These are phyloP conservation scores for Gillenia trifoliata DNA, from an alignment of 306 rosid species.

Conservation along the genomic window DNA sequence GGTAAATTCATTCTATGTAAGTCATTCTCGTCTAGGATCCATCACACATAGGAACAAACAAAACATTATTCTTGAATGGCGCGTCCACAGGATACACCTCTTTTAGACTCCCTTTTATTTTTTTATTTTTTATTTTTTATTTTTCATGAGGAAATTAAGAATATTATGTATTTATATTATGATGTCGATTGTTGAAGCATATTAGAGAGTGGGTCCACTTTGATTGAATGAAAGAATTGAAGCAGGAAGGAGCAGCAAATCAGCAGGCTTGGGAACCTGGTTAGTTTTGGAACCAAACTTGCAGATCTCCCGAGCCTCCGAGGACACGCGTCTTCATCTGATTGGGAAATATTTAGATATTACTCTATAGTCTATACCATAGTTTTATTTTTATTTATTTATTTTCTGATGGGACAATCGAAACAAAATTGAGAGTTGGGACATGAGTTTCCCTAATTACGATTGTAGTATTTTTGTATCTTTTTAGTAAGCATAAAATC, in stretches of 20 bases:
- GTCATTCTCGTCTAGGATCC: too few species aligned
- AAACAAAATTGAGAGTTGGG: background rate
- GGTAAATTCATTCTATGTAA: too few species aligned
- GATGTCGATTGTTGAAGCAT: slow-evolving; percentile 18
- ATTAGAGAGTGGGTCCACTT: slow-evolving; percentile 18
- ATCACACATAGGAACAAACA: background rate
- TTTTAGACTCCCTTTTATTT: background rate
- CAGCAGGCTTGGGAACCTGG: slow-evolving; percentile 9
- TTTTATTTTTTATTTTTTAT: background rate
- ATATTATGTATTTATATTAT: background rate
- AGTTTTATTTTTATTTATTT: background rate
- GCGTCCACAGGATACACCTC: slow-evolving; percentile 7
- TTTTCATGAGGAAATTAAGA: background rate
- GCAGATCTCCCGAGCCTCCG: slow-evolving; percentile 24
- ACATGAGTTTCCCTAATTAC: too few species aligned
- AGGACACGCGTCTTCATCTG: background rate
- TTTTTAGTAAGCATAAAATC: background rate
- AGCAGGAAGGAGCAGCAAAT: background rate
- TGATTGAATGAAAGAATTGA: background rate
- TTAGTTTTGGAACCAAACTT: slow-evolving; percentile 18
- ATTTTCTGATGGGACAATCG: background rate
- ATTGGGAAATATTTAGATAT: background rate
- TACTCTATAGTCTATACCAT: background rate
- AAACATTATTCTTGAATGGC: slow-evolving; percentile 6
- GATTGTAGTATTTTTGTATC: background rate